A percentile compares a stretch with the other conserved stretches of the same genome.
phyloP scores from a whole-genome alignment of 2,329 filamentous ascomycete genomes.

The Geoglossum cookeanum region DNA sequence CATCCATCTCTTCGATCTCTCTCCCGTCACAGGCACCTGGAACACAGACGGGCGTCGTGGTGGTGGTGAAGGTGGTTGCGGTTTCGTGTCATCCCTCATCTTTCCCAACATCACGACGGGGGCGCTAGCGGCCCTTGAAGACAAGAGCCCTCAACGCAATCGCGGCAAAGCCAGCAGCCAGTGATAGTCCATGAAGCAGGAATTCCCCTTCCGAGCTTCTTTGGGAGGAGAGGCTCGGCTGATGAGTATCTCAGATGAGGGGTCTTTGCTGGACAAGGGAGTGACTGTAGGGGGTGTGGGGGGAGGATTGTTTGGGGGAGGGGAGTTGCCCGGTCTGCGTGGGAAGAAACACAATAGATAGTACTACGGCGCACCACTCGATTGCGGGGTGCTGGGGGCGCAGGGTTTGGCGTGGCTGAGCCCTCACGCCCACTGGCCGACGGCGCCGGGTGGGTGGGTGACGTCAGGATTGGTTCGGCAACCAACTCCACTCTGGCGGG shows the following conservation, averaged over 20 bases:
- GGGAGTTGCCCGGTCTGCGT: background rate
- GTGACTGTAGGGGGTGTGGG: no score
- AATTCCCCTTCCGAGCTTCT: background rate
- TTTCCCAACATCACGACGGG: constrained; percentile 18
- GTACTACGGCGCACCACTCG: no score
- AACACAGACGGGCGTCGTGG: constrained; percentile 12
- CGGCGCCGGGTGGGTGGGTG: background rate
- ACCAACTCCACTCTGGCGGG: no score
- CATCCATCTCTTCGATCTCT: constrained; percentile 35
- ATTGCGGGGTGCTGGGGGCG: background rate
- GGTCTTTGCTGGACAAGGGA: background rate
- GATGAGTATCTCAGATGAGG: background rate
- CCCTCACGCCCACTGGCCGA: background rate
- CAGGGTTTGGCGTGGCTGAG: background rate
- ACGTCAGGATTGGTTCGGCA: background rate
- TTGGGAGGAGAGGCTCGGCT: background rate
- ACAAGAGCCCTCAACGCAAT: constrained; percentile 12
- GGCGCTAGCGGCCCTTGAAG: constrained; percentile 15
- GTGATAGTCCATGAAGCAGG: constrained; percentile 34
- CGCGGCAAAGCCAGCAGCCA: constrained; percentile 35
- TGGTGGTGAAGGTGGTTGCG: constrained; percentile 9
- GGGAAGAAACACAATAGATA: background rate
- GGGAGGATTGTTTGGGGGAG: background rate
- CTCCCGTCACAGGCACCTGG: constrained; percentile 15
- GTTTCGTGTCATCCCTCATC: constrained; percentile 14